Conservation (phyloP, 768 basidiomycete species). For the Tulasnella sp. region DNA sequence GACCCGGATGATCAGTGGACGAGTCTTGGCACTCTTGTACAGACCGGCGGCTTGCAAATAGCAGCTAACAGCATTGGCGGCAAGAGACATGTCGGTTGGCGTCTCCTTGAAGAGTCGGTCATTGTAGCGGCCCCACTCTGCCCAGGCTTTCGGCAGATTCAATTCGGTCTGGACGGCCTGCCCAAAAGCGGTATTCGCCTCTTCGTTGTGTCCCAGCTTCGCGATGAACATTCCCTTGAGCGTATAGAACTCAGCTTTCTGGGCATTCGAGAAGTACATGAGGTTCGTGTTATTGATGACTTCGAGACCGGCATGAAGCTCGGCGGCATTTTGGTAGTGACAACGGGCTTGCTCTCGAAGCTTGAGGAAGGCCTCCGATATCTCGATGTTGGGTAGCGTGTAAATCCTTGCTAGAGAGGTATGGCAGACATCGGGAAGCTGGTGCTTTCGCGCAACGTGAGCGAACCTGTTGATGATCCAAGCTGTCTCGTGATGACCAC, state of each 20-base stretch:
- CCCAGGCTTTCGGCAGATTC: slow-evolving; percentile 95
- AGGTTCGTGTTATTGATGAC: slow-evolving; percentile 99
- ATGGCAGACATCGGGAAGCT: slow-evolving; percentile 94
- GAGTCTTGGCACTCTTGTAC: slow-evolving; percentile 91
- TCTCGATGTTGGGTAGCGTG: slow-evolving; percentile 98
- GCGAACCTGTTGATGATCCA: slow-evolving; percentile 99
- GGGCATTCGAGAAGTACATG: slow-evolving; percentile 91
- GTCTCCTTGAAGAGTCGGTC: slow-evolving; percentile 91
- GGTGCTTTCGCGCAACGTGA: slow-evolving; percentile 96
- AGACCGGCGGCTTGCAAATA: slow-evolving; percentile 96
- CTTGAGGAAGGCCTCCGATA: slow-evolving; percentile 98
- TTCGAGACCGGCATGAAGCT: slow-evolving; percentile 91
- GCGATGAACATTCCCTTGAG: slow-evolving; percentile 99
- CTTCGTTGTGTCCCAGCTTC: slow-evolving; percentile 79
- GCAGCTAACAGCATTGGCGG: slow-evolving; percentile 92
- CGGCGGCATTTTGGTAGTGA: slow-evolving; percentile 93
- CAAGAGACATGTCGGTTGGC: slow-evolving; percentile 71
- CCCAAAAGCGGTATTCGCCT: slow-evolving; percentile 89
- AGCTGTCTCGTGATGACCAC: slow-evolving; percentile 98
- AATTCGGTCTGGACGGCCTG: slow-evolving; percentile 97
- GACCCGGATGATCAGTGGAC: slow-evolving; percentile 87
- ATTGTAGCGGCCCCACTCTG: slow-evolving; percentile 94
- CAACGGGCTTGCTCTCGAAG: slow-evolving; percentile 97
- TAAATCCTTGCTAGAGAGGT: slow-evolving; percentile 96
- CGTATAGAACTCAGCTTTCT: slow-evolving; percentile 99